Evolutionary conservation across 1,139 yeast species (phyloP).

Genomic region (Kurtzmaniella quercitrusa): DNA sequence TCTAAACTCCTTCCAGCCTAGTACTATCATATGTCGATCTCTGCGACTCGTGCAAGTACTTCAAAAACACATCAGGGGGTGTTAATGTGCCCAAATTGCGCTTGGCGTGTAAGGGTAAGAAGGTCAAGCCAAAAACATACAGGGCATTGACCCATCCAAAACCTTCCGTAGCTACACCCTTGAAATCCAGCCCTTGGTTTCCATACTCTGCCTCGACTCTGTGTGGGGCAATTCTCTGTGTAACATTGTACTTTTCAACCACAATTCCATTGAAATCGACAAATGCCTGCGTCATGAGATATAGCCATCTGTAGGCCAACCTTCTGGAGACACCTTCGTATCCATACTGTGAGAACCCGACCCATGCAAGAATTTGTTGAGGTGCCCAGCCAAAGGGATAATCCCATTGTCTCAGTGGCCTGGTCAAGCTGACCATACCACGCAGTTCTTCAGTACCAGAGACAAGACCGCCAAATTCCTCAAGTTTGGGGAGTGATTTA

Average conservation of each 20-base stretch:
- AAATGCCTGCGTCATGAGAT: conserved; percentile 85
- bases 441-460: conserved; percentile 79
- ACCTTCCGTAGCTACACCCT: conserved; percentile 95
- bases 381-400: conserved; percentile 99
- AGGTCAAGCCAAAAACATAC: conserved; percentile 69
- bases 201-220: conserved; percentile 96
- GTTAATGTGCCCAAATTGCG: conserved; percentile 82
- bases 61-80: conserved; percentile 69
- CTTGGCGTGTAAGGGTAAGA: conserved; percentile 62
- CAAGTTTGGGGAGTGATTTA: conserved; percentile 65
- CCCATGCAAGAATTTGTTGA: conserved; percentile 94
- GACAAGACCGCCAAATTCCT: conserved; percentile 83
- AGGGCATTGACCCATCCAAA: conserved; percentile 97
- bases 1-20: no score
- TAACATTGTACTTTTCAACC: conserved; percentile 92
- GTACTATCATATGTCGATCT: conserved; percentile 23
- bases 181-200: conserved; percentile 88
- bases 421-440: conserved; percentile 62
- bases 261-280: conserved; percentile 94
- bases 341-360: conserved; percentile 74
- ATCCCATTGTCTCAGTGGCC: conserved; percentile 96
- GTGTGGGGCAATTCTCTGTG: conserved; percentile 80
- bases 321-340: conserved; percentile 63
- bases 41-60: conserved; percentile 44
- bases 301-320: conserved; percentile 82